Base-by-base conservation (phyloP, 768 basidiomycete genomes). In the Megacollybia marginata region DNA sequence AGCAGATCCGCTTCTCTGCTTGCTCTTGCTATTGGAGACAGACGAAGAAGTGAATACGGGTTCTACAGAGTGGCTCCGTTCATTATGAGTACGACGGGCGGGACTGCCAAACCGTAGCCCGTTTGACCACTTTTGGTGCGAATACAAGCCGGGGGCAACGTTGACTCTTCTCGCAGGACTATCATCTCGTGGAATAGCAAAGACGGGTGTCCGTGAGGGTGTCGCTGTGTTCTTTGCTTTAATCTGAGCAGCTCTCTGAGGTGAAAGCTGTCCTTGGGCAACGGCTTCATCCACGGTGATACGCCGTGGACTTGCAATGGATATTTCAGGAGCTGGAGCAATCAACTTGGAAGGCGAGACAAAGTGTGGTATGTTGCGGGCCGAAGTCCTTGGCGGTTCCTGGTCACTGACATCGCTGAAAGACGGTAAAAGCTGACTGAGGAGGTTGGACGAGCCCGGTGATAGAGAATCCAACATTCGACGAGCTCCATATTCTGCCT, bases 271-370 rank as follows among this genome's bases (percentile, higher is more conserved):
- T 4, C 78, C 78, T 42, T 73, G 69, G 8, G 67, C 64, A 50
- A 80, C 64, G 2, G 75, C 79, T 53, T 79, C 64, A 35, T 71
- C 64, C 6, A 85, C 71, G 13, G 78, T 76, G 45, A 88, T 75
- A 51, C 85, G 73, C 44, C 79, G 38, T 3, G 38, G 38, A 28
- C 23, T 28, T 6, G 6, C 6, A 28, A 28, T 40, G 38, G 38
- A 40, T 5, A 4, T 8, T 40, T 40, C 8, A 40, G 13, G 8
- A 40, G 38, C 38, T 40, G 38, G 13, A 40, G 38, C 15, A 5
- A 3, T 18, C 15, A 15, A 13, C 18, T 18, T 40, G 4, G 38
- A 40, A 18, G 18, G 18, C 15, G 38, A 15, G 38, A 40, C 38
- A 8, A 40, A 8, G 3, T 15, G 4, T 18, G 38, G 38, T 15